Evolutionary conservation across 169 alveolate genomes (phyloP), one percentile per base, ranked within the genome.

Genomic region (Cryptosporidium bovis): DNA sequence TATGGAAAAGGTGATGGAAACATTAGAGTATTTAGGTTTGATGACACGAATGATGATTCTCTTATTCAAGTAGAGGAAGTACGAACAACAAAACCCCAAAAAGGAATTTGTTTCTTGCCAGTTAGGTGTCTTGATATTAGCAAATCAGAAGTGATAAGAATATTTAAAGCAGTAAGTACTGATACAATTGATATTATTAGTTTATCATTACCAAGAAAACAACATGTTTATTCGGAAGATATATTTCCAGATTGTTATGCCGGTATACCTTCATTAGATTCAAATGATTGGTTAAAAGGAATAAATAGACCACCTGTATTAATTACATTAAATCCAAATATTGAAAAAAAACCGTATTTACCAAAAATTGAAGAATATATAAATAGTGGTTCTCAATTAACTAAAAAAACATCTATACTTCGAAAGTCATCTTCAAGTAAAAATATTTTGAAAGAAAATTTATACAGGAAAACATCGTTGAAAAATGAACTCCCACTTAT

Each of bases 1-100:
- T 77, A 31, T 77, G 87, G 87, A n/a, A 77, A 77, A 18, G 87
- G 87, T 3, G 87, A 77, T 40, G 87, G 87, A 18, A 77, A 77
- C 36, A 34, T 77, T 24, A 77, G 87, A 77, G 65, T 77, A 6
- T 77, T 60, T 44, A 62, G 27, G n/a, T 77, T 77, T 24, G 71
- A 77, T 18, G 64, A 60, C 58, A 40, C 4, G 48, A 62, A 62
- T 8, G 71, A 44, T 7, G 50, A 77, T 20, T 27, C 58, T 50
- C 46, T 77, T 24, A 77, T 36, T 36, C 62, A 33, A 60, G 51
- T 77, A 10, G 87, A 77, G 20, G 87, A 77, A 48, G 69, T 77
- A 0, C 33, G 87, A 18, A 77, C 87, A 40, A 77, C 87, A 16
- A 56, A 77, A 2, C 77, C 87, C 12, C 87, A 77, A 48, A 77